Evolutionary conservation across 2,329 filamentous ascomycete genomes (phyloP), one percentile per base, ranked within the genome.

Genomic region (Calonectria montana): DNA sequence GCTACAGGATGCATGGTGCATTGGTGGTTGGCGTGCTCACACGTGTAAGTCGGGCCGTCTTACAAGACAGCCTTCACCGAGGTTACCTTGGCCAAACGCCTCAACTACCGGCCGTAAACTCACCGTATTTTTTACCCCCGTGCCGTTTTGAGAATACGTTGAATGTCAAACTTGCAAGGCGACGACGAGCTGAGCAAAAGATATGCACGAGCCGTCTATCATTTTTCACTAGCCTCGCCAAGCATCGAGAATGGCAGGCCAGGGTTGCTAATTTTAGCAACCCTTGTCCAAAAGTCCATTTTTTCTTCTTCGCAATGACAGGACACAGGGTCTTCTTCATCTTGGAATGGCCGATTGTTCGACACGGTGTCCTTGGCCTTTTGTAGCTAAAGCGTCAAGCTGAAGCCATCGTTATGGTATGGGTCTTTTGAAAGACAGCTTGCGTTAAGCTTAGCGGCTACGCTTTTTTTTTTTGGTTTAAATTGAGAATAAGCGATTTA

Each of bases 21-120:
- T 21, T 55, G 55, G 21, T 57, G 39, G n/a, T 29, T 39, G 50
- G 29, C n/a, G 21, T 65, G 29, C 47, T 50, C 43, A 16, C 69
- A 61, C 59, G 55, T 67, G 59, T 65, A 64, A 65, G 59, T 71
- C 69, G 69, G 69, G 18, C 69, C 69, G 65, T 57, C 50, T 65
- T 50, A 47, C 25, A 29, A 69, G 57, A 64, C 69, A 59, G 29
- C 29, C 18, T 48, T 65, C 59, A 65, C 67, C 59, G 62, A 61
- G 37, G 61, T 62, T 43, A 35, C 45, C 25, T 50, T 37, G 31
- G 23, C 29, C 45, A 18, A 45, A 16, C 31, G 31, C 43, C 31
- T 48, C 29, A 37, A 48, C 31, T 59, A 21, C 31, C 53, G 61
- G 29, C 35, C 27, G 31, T 12, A 48, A 35, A n/a, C 65, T 71